Base-by-base conservation (phyloP, 2,329 filamentous ascomycete species). In the Penicillium sp. region DNA sequence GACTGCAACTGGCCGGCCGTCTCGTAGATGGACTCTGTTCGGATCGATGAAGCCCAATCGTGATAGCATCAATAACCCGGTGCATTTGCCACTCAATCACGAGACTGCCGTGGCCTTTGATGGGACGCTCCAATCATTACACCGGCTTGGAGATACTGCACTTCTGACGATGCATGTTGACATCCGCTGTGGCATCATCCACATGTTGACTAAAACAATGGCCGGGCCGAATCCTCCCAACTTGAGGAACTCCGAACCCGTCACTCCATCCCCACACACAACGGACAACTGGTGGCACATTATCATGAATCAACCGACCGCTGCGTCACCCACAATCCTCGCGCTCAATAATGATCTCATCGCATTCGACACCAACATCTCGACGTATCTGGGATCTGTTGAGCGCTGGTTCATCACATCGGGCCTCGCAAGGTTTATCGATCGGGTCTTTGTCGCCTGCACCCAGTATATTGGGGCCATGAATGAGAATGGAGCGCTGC, bases 41-140 rank as follows among this genome's bases (percentile, higher is more conserved):
- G 86, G 89, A 58, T 84, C 89, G 60, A 81, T 84, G 78, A 61
- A 75, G 43, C 73, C 80, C 23, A 75, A 78, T 49, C 83, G 86
- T 53, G 88, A 89, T 53, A 71, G 71, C 40, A 57, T 75, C 53
- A 82, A 84, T 56, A 82, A 81, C 2, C 84, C 88, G 6, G 86
- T 95, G 27, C 92, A 93, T 74, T 82, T 99, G 29, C 94, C 94
- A 0, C 86, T 99, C 74, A 96, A 93, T 57, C 82, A 86, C 62
- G 90, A 96, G 66, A 93, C 90, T 17, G 92, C 90, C 54, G 90
- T 88, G 66, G 86, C 87, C 19, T 97, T 99, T 72, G 94, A 99
- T 73, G 87, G 83, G 59, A 94, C 96, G 19, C 82, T 97, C 10
- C 83, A 87, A 23, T 93, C 90, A 2, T 94, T 93, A 74, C 88